Evolutionary conservation across 345 rosid genomes (phyloP), one percentile per base, ranked within the genome.

Genomic region (Odontarrhena argentea): DNA sequence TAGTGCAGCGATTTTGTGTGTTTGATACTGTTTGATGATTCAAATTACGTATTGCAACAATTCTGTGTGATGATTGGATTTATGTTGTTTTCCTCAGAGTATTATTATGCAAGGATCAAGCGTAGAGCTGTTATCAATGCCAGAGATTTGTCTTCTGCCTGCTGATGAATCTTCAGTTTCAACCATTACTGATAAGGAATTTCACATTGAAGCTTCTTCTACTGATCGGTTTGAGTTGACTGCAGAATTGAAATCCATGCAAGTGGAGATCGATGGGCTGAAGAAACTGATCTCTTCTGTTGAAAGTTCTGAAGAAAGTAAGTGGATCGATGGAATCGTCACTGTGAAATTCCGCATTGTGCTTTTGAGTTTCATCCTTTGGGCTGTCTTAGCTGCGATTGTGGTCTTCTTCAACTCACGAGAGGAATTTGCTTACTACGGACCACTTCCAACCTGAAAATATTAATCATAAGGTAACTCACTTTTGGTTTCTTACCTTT

Each of bases 391-490:
- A 48, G 78, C 65, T 47, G 46, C 57, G 36, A 25, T 62, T 48
- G 48, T 68, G 49, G 60, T 74, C 55, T 62, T 37, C 54, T 15
- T 55, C 53, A 14, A 42, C 42, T 74, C 69, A 24, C 60, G 60
- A 68, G 55, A 53, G 32, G 34, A 68, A 42, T 43, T 8, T 68
- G 7, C 69, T 55, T 68, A 62, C 69, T 11, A 50, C 62, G 78
- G 78, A 37, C 74, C 70, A 55, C 43, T 68, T 13, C 78, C 78
- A 55, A 74, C 74, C 49, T 68, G 65, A 68, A 36, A 57, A 6
- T 28, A 35, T 60, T 61, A 68, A 26, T 44, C 41, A 10, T 28
- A 25, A 74, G 77, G 73, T 67, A 37, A 40, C 47, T 74, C 28
- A 38, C 12, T 66, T 18, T 12, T 5, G 36, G 2, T 30, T 71